Conservation (phyloP, 2,329 filamentous ascomycete genomes). For the Claviceps capensis region DNA sequence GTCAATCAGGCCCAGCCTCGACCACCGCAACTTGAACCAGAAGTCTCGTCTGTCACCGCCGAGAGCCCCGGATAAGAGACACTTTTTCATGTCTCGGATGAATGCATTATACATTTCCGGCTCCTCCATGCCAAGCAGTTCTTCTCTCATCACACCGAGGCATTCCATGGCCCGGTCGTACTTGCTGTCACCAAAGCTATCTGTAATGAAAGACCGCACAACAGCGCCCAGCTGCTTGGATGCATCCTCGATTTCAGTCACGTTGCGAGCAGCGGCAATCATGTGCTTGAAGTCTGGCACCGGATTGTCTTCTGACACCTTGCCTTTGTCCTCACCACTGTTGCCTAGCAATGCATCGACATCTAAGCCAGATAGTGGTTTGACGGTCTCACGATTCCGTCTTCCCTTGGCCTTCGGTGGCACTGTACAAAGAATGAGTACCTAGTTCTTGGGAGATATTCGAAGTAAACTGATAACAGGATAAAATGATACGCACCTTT, state of each 20-base stretch:
- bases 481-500: slow-evolving; percentile 39
- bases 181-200: slow-evolving; percentile 61
- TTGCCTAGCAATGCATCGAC: slow-evolving; percentile 66
- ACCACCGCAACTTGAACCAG: slow-evolving; percentile 61
- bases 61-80: slow-evolving; percentile 54
- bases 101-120: slow-evolving; percentile 66
- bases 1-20: slow-evolving; percentile 61
- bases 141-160: slow-evolving; percentile 63
- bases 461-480: neutral
- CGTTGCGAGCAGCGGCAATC: slow-evolving; percentile 45
- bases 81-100: slow-evolving; percentile 55
- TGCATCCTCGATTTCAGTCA: slow-evolving; percentile 50
- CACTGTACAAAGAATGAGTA: slow-evolving; percentile 32
- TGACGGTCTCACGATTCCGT: slow-evolving; percentile 54
- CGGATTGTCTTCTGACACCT: slow-evolving; percentile 54
- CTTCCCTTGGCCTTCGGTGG: slow-evolving; percentile 66
- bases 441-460: neutral
- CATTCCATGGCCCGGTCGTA: slow-evolving; percentile 67
- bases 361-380: slow-evolving; percentile 82
- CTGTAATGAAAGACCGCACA: slow-evolving; percentile 51
- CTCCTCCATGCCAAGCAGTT: slow-evolving; percentile 62
- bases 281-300: slow-evolving; percentile 84
- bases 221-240: slow-evolving; percentile 62
- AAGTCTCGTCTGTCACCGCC: slow-evolving; percentile 69
- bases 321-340: slow-evolving; percentile 21